Percentiles rank a stretch among this genome's conserved stretches.
These are phyloP conservation scores for Colletotrichum musae DNA, from an alignment of 2,329 filamentous ascomycete genomes.

Conservation along the genomic window DNA sequence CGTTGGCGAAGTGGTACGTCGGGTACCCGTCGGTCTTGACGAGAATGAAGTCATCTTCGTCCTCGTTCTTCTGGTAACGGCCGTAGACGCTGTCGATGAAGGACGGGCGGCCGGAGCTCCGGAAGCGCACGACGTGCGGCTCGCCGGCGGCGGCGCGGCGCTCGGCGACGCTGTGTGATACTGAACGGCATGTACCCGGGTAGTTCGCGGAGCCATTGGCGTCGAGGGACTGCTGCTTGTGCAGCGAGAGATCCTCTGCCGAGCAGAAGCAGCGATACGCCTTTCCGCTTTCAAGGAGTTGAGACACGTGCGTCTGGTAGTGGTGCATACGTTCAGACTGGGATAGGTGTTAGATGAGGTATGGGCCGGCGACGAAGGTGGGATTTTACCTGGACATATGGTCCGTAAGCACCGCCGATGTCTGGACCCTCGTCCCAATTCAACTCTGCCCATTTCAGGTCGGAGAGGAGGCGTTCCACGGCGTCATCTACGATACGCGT, in stretches of 20 bases:
- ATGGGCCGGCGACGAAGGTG: not conserved
- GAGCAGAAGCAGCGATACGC: slow-evolving; percentile 97
- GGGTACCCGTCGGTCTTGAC: slow-evolving; percentile 93
- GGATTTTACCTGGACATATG: slow-evolving; percentile 81
- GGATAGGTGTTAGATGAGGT: not conserved
- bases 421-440: slow-evolving; percentile 96
- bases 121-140: slow-evolving; percentile 83
- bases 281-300: slow-evolving; percentile 77
- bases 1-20: slow-evolving; percentile 97
- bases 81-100: slow-evolving; percentile 89
- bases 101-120: slow-evolving; percentile 71
- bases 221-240: slow-evolving; percentile 74
- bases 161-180: slow-evolving; percentile 78
- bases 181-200: slow-evolving; percentile 77
- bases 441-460: slow-evolving; percentile 90
- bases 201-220: slow-evolving; percentile 62
- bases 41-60: slow-evolving; percentile 86
- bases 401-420: slow-evolving; percentile 84
- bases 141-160: slow-evolving; percentile 79
- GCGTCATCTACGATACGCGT: slow-evolving; percentile 86
- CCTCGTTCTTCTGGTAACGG: slow-evolving; percentile 67
- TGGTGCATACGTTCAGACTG: slow-evolving; percentile 84
- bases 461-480: slow-evolving; percentile 81
- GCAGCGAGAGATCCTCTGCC: slow-evolving; percentile 75
- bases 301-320: slow-evolving; percentile 79